Percentiles rank a stretch among this genome's conserved stretches.
These are phyloP conservation scores for Aureobasidium lini DNA, from an alignment of 2,329 filamentous ascomycete species.

Conservation along the genomic window DNA sequence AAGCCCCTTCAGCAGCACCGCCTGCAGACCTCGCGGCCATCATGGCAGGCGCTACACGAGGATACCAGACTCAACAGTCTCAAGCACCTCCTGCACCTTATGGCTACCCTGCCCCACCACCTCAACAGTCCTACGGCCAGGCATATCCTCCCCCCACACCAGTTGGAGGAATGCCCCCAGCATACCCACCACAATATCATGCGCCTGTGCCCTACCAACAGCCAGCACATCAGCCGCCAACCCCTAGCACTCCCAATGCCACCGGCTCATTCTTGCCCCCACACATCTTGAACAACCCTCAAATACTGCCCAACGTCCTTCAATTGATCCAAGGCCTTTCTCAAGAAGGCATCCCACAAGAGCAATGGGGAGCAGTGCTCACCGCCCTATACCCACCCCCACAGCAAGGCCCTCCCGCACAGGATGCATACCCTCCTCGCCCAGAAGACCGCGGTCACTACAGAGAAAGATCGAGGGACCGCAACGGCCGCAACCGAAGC, in stretches of 20 bases:
- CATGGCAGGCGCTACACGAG: constrained; percentile 13
- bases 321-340: constrained; percentile 67
- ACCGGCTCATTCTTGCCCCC: constrained; percentile 27
- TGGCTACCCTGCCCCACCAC: constrained; percentile 15
- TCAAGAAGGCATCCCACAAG: constrained; percentile 67
- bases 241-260: constrained; percentile 2
- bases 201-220: constrained; percentile 3
- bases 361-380: constrained; percentile 61
- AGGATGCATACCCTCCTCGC: neutral
- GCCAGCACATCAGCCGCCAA: constrained; percentile 2
- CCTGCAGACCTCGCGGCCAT: constrained; percentile 15
- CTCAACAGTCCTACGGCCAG: constrained; percentile 16
- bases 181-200: constrained; percentile 14
- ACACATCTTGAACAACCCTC: constrained; percentile 30
- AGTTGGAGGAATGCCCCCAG: constrained; percentile 23
- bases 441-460: constrained; percentile 15
- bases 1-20: neutral
- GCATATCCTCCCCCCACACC: constrained; percentile 15
- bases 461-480: constrained; percentile 21
- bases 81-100: constrained; percentile 17
- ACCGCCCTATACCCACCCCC: constrained; percentile 38
- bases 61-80: constrained; percentile 17
- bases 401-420: constrained; percentile 16
- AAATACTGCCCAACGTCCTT: constrained; percentile 61
- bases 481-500: constrained; percentile 62